Conservation (phyloP, 768 basidiomycete species). For the Termitomyces sp. region DNA sequence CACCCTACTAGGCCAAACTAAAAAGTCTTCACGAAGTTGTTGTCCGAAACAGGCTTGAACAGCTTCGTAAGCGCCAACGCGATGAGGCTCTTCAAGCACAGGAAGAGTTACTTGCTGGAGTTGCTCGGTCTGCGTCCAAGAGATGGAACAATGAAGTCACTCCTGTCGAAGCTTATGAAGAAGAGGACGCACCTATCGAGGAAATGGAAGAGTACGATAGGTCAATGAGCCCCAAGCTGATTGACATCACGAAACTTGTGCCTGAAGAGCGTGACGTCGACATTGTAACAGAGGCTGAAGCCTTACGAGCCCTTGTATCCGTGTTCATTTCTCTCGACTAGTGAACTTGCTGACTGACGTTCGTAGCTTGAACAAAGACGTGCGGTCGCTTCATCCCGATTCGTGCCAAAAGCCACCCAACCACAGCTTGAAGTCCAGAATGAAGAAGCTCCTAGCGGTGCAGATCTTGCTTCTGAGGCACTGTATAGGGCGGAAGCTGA, state of each 20-base stretch:
- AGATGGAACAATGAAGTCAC: slow-evolving; percentile 29
- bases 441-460: slow-evolving; percentile 53
- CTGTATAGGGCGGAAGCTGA: slow-evolving; percentile 89
- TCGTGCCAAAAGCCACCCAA: slow-evolving; percentile 73
- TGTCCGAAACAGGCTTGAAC: slow-evolving; percentile 91
- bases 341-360: slow-evolving; percentile 2
- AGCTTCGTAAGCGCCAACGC: slow-evolving; percentile 90
- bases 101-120: slow-evolving; percentile 81
- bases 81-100: slow-evolving; percentile 95
- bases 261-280: slow-evolving; percentile 80
- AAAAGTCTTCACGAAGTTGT: slow-evolving; percentile 93
- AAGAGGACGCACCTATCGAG: slow-evolving; percentile 39
- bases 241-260: slow-evolving; percentile 65
- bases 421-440: slow-evolving; percentile 49
- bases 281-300: slow-evolving; percentile 65
- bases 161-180: slow-evolving; percentile 24
- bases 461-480: slow-evolving; percentile 84
- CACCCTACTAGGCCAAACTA: slow-evolving; percentile 66
- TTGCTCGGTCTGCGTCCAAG: slow-evolving; percentile 51
- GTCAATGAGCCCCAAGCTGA: slow-evolving; percentile 77
- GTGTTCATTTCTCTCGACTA: not conserved
- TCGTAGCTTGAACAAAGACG: slow-evolving; percentile 73
- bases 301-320: slow-evolving; percentile 59
- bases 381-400: slow-evolving; percentile 77
- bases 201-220: slow-evolving; percentile 77